Percentiles rank a stretch among this genome's conserved stretches.
Conservation (phyloP, 306 rosid species). For the Styphnolobium japonicum region DNA sequence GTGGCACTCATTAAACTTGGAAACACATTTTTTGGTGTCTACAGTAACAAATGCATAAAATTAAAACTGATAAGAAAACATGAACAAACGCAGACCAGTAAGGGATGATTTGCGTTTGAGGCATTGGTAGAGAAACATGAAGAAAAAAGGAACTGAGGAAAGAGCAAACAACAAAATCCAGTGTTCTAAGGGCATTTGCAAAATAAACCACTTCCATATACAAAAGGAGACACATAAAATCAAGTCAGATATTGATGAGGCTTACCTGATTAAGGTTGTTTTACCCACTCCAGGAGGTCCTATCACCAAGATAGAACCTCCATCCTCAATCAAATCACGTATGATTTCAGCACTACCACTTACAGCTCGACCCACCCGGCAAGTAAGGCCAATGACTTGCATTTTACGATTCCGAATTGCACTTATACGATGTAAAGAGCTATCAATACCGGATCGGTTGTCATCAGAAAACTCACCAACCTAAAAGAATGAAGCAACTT, state of each 20-base stretch:
- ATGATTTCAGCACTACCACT: constrained; percentile 89
- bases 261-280: constrained; percentile 91
- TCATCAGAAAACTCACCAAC: constrained; percentile 98
- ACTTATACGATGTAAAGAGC: constrained; percentile 91
- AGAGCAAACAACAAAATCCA: background rate
- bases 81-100: background rate
- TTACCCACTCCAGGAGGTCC: constrained; percentile 99
- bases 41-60: background rate
- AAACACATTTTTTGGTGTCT: background rate
- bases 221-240: background rate
- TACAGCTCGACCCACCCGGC: constrained; percentile 94
- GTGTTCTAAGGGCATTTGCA: background rate
- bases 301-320: constrained; percentile 88
- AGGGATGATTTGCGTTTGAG: background rate
- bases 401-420: constrained; percentile 87
- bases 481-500: constrained; percentile 37
- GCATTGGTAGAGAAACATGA: constrained; percentile 2
- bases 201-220: background rate
- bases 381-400: constrained; percentile 96
- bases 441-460: constrained; percentile 93
- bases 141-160: background rate
- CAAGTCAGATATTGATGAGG: background rate
- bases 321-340: constrained; percentile 75
- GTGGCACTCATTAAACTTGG: background rate
- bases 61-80: background rate